Base-by-base conservation (phyloP, 2,329 filamentous ascomycete species). In the Phoma sp. region DNA sequence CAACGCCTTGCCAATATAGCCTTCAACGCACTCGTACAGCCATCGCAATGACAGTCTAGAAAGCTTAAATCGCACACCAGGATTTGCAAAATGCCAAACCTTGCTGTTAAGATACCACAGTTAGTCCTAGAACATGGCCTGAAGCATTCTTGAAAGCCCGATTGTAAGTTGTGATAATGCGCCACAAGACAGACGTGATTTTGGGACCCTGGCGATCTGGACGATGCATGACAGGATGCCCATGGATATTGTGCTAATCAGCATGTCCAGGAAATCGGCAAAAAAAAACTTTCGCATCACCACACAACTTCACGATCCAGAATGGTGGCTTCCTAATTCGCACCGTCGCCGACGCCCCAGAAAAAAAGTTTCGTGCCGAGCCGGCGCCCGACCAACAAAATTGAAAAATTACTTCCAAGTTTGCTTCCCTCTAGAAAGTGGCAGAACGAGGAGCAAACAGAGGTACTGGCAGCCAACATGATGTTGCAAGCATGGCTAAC, bases 321-420 rank as follows among this genome's bases (percentile, higher is more conserved):
- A 46, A n/a, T n/a, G n/a, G n/a, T 49, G 45, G 33, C 15, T 48
- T 49, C 51, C 45, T 28, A 39, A 37, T 32, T 23, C 33, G 43
- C 43, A 43, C 18, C 29, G 28, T 54, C 50, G 50, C 50, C 50
- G 38, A 54, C 34, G 45, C 45, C 40, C 51, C 26, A 46, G 33
- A 43, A 53, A 54, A 48, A 54, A 54, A 45, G 34, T 12, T 34
- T 54, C 51, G 45, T 49, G 45, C 51, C 51, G 51, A 54, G 34
- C 51, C 51, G 51, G 23, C 39, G 45, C 51, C n/a, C 51, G 51
- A 40, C 34, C 21, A 54, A 45, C 51, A 54, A 54, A 54, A 40
- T 25, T 45, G 5, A 12, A 45, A 49, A 45, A 26, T 43, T 33
- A 34, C 17, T 29, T 42, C 46, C 39, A 36, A 49, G 33, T 34